A percentile compares a stretch with the other conserved stretches of the same genome.
Evolutionary conservation across 345 rosid species (phyloP).

Genomic region (Turritis glabra): DNA sequence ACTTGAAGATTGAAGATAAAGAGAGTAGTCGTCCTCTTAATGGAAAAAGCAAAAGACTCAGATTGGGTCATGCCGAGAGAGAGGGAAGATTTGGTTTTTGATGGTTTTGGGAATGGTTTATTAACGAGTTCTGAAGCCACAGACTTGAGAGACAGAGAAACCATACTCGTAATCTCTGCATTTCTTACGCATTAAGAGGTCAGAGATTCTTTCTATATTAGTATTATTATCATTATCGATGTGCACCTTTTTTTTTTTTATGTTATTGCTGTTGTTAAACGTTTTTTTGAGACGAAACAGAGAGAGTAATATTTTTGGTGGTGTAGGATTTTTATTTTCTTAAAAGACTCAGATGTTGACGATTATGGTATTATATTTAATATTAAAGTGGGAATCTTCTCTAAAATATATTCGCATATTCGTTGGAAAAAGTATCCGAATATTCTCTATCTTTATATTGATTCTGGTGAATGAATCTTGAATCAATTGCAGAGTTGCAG

Average conservation of each 20-base stretch:
- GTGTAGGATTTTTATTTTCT: slow-evolving; percentile 17
- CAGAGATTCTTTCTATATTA: slow-evolving; percentile 30
- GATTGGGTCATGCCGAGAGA: slow-evolving; percentile 21
- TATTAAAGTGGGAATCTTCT: neutral
- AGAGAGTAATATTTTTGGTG: slow-evolving; percentile 31
- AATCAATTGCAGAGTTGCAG: neutral
- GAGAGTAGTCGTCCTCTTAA: slow-evolving; percentile 11
- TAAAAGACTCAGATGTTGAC: slow-evolving; percentile 14
- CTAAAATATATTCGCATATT: neutral
- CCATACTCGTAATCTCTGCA: slow-evolving; percentile 33
- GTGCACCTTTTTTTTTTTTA: neutral
- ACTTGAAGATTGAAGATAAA: slow-evolving; percentile 30
- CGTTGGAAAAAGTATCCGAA: neutral
- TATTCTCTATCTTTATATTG: neutral
- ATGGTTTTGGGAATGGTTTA: slow-evolving; percentile 33
- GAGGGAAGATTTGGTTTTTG: slow-evolving; percentile 16
- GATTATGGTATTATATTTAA: slow-evolving; percentile 17
- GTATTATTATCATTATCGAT: slow-evolving; percentile 7
- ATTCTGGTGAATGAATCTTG: neutral
- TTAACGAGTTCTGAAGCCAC: slow-evolving; percentile 35
- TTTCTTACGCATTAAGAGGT: slow-evolving; percentile 25
- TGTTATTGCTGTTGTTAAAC: slow-evolving; percentile 8
- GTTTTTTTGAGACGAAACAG: slow-evolving; percentile 8
- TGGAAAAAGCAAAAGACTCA: neutral
- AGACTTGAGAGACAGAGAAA: neutral